These are phyloP conservation scores for Conringia planisiliqua DNA, from an alignment of 345 rosid species.

Conservation along the genomic window DNA sequence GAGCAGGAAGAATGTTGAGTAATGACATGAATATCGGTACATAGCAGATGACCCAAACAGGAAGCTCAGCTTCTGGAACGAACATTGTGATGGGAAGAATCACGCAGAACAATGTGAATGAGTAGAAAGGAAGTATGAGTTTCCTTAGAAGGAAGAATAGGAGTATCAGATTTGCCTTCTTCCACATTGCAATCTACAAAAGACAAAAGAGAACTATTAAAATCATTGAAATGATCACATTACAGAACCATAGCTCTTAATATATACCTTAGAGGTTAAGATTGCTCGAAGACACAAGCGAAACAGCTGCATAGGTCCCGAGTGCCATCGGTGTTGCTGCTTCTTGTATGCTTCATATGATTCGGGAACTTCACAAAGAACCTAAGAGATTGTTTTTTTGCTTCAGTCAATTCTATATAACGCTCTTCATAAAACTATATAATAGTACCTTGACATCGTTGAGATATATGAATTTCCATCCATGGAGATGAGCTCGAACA, in stretches of 20 bases:
- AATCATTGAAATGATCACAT: background rate
- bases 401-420: background rate
- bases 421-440: background rate
- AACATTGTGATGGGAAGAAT: constrained; percentile 84
- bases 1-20: constrained; percentile 75
- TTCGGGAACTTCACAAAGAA: constrained; percentile 84
- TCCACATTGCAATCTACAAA: constrained; percentile 70
- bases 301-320: constrained; percentile 88
- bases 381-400: constrained; percentile 33
- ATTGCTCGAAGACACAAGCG: constrained; percentile 75
- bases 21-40: constrained; percentile 76
- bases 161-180: constrained; percentile 70
- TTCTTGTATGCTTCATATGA: constrained; percentile 86
- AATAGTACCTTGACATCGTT: constrained; percentile 66
- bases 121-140: constrained; percentile 84
- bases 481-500: constrained; percentile 83
- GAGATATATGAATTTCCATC: constrained; percentile 80
- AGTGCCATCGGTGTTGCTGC: constrained; percentile 92
- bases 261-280: constrained; percentile 63
- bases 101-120: constrained; percentile 80
- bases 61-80: constrained; percentile 80
- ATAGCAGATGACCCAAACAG: constrained; percentile 79
- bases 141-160: constrained; percentile 73
- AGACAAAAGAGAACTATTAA: background rate
- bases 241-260: background rate